Percentiles rank a stretch among this genome's conserved stretches.
These are phyloP conservation scores for Phaseolus lunatus DNA, from an alignment of 306 rosid species.

Conservation along the genomic window DNA sequence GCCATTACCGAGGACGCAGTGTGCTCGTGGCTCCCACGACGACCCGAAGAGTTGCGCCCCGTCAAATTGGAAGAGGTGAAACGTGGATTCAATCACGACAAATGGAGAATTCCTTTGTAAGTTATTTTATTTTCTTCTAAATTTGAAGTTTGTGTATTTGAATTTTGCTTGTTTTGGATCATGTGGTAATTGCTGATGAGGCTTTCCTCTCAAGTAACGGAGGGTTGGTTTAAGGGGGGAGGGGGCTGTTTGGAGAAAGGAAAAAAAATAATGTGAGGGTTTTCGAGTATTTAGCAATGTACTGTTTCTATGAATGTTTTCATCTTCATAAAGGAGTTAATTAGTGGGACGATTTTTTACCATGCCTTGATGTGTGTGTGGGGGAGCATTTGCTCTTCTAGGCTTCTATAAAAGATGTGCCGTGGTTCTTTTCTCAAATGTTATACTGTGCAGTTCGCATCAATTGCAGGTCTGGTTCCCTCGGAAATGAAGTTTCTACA, in stretches of 20 bases:
- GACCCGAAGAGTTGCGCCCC: constrained; percentile 54
- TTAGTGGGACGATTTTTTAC: neutral
- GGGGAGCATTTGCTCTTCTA: neutral
- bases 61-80: constrained; percentile 73
- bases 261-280: neutral
- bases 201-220: neutral
- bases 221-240: no score
- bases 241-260: neutral
- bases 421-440: constrained; percentile 23
- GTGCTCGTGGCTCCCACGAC: constrained; percentile 69
- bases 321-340: neutral
- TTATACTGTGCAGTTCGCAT: constrained; percentile 33
- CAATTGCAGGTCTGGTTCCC: constrained; percentile 68
- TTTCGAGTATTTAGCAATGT: neutral
- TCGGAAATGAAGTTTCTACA: constrained; percentile 76
- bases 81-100: constrained; percentile 54
- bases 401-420: neutral
- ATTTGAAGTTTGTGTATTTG: neutral
- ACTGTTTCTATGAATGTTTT: neutral
- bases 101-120: constrained; percentile 83
- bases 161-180: neutral
- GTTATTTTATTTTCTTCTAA: constrained; percentile 36
- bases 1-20: constrained; percentile 58
- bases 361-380: neutral
- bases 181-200: constrained; percentile 4